Percentiles rank a stretch among this genome's conserved stretches.
Conservation (phyloP, 164 flowering plant genomes). For the Pachysandra terminalis region DNA sequence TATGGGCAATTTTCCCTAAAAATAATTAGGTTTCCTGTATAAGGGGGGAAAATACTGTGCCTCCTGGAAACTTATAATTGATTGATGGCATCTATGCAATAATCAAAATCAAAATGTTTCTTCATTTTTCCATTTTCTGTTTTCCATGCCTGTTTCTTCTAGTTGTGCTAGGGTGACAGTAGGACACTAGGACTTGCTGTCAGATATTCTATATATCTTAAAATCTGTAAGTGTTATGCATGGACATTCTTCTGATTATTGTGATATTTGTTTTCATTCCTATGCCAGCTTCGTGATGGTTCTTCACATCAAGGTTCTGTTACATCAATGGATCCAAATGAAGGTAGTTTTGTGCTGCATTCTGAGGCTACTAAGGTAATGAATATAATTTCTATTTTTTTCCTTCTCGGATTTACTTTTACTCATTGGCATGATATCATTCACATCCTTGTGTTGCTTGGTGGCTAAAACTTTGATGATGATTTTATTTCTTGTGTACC, state of each 20-base stretch:
- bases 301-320: conserved; percentile 92
- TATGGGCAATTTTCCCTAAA: no score
- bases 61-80: background rate
- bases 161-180: background rate
- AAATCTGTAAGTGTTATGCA: background rate
- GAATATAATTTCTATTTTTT: no score
- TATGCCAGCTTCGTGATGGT: conserved; percentile 86
- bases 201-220: background rate
- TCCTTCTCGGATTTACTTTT: no score
- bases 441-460: no score
- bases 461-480: no score
- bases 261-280: conserved; percentile 1
- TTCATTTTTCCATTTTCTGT: no score
- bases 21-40: no score
- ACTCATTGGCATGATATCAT: no score
- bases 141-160: background rate
- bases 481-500: no score
- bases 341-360: conserved; percentile 73
- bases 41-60: no score
- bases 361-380: conserved; percentile 70
- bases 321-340: conserved; percentile 97
- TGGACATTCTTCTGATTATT: background rate
- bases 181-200: no score
- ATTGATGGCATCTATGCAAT: background rate
- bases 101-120: background rate